phyloP scores from a whole-genome alignment of 2,329 filamentous ascomycete species.

The Blumeria graminis region DNA sequence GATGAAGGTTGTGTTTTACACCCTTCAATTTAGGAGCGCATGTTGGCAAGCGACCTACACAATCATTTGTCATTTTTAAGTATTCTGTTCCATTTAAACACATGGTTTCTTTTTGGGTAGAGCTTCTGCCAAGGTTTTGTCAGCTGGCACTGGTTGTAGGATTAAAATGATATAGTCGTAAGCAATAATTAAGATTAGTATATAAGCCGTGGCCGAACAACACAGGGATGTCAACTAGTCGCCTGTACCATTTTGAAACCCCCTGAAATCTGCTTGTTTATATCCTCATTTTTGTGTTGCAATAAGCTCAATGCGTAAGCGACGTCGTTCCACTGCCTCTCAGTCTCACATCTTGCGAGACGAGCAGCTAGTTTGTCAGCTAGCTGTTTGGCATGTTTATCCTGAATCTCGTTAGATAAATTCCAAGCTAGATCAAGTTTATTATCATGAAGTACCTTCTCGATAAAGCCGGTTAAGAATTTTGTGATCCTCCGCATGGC shows the following conservation, averaged over 20 bases:
- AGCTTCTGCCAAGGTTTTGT: background rate
- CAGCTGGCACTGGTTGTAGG: background rate
- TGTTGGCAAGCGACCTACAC: background rate
- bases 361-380: conserved; percentile 79
- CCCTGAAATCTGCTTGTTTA: conserved; percentile 48
- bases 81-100: background rate
- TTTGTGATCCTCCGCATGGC: conserved; percentile 68
- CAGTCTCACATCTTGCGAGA: conserved; percentile 63
- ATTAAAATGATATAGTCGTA: background rate
- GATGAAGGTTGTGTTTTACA: too few relatives aligned
- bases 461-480: conserved; percentile 86
- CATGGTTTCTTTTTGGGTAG: background rate
- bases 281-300: conserved; percentile 84
- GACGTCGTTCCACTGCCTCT: conserved; percentile 94
- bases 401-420: conserved; percentile 25
- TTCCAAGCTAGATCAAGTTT: conserved; percentile 7
- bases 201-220: background rate
- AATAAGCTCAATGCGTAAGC: conserved; percentile 74
- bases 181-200: background rate
- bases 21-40: too few relatives aligned
- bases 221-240: conserved; percentile 9
- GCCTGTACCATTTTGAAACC: conserved; percentile 52
- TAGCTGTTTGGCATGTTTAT: conserved; percentile 90
- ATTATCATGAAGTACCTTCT: conserved; percentile 41
- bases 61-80: too few relatives aligned